These are phyloP conservation scores for Raphanus sativus DNA, from an alignment of 345 rosid genomes.

Conservation along the genomic window DNA sequence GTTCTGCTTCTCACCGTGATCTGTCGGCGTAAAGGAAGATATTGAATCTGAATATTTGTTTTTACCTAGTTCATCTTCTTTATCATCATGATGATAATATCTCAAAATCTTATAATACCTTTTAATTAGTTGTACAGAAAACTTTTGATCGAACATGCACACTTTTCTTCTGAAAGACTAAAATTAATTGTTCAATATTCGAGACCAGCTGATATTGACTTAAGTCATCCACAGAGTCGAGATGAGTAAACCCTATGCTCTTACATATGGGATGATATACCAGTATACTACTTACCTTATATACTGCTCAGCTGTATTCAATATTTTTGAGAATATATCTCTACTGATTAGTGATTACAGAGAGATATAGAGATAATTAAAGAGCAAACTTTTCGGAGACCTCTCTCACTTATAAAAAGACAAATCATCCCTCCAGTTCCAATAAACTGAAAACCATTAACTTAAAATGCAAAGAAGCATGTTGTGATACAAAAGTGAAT, in stretches of 20 bases:
- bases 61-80: background rate
- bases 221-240: too few species aligned
- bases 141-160: background rate
- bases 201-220: background rate
- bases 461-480: background rate
- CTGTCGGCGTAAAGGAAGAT: background rate
- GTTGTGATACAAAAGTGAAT: background rate
- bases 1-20: constrained; percentile 9
- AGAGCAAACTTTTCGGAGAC: background rate
- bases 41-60: background rate
- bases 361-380: background rate
- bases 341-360: too few species aligned
- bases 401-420: background rate
- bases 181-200: background rate
- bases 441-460: background rate
- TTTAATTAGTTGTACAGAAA: background rate
- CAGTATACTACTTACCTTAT: too few species aligned
- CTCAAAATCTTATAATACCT: background rate
- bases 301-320: too few species aligned
- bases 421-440: background rate
- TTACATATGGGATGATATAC: too few species aligned
- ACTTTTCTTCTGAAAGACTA: background rate
- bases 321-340: too few species aligned
- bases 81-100: background rate
- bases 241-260: too few species aligned